Base-by-base conservation (phyloP, 768 basidiomycete species). In the Podaxis sp. region DNA sequence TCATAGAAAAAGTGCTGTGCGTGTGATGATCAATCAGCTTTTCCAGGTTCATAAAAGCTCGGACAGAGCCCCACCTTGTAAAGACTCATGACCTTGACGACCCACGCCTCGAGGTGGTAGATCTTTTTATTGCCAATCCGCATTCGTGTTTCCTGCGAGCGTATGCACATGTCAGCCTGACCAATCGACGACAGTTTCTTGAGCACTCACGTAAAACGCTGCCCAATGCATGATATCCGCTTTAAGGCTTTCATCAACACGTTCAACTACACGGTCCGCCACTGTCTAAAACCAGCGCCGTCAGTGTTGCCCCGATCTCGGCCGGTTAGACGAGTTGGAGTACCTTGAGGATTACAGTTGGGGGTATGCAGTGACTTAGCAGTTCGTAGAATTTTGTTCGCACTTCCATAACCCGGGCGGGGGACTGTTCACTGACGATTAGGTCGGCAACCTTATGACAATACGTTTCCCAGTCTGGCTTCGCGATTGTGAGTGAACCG, bases 401-500 rank as follows among this genome's bases (percentile, higher is more conserved):
- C 17, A 99, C 92, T 74, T 95, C 93, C 85, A 97, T 90, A 54
- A 99, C 87, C 62, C 88, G 86, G 59, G 88, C 85, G 20, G 97
- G 95, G 30, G 88, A 86, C 76, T 99, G 97, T 69, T 97, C 94
- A 64, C 85, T 81, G 17, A 98, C 78, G 65, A 99, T 95, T 70
- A 92, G 77, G 73, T 96, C 94, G 13, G 91, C 95, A 11, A 98
- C 88, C 72, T 95, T 94, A 67, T 88, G 82, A 67, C 96, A 97
- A 72, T 97, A 99, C 11, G 91, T 92, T 74, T 99, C 97, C 97
- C 97, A 99, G 71, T 99, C 97, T n/a, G 97, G 95, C 75, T 98
- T 95, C 13, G 95, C 94, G 61, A 96, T 94, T 37, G 84, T 82
- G 61, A 95, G 76, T 41, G 90, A 77, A 36, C 91, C 91, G 4